phyloP scores from a whole-genome alignment of 345 rosid genomes.

The Gynandropsis gynandra region DNA sequence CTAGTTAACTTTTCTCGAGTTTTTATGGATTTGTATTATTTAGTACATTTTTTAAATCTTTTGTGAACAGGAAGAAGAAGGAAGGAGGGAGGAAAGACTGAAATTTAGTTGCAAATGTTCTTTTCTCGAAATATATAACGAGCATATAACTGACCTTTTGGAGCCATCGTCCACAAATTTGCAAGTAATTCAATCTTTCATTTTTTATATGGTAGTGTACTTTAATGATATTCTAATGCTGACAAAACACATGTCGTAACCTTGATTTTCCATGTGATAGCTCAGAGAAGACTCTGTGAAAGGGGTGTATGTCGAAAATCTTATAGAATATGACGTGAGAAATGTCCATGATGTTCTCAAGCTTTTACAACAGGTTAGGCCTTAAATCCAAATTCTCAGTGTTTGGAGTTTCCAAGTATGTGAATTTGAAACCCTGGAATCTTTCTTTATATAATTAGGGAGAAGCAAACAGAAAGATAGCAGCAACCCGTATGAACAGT shows the following conservation, averaged over 20 bases:
- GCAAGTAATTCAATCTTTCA: constrained; percentile 37
- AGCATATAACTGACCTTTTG: constrained; percentile 92
- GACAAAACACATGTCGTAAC: constrained; percentile 21
- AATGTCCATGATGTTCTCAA: constrained; percentile 72
- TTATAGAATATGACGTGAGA: constrained; percentile 77
- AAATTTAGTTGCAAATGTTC: constrained; percentile 94
- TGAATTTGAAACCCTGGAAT: constrained; percentile 16
- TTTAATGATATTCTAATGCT: constrained; percentile 12
- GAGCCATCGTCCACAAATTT: constrained; percentile 89
- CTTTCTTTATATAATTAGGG: constrained; percentile 42
- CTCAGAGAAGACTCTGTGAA: constrained; percentile 79
- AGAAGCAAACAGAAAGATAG: constrained; percentile 74
- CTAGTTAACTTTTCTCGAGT: not conserved
- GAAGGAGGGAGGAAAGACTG: constrained; percentile 76
- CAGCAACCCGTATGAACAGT: constrained; percentile 86
- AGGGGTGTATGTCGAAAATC: constrained; percentile 91
- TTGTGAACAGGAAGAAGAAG: constrained; percentile 82
- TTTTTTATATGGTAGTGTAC: constrained; percentile 9
- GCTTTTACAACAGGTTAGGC: constrained; percentile 70
- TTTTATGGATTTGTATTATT: constrained; percentile 8
- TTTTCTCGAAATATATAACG: constrained; percentile 91
- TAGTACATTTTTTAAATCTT: constrained; percentile 5
- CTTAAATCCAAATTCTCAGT: constrained; percentile 12
- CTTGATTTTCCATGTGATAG: constrained; percentile 35
- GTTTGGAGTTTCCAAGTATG: constrained; percentile 17